Base-by-base conservation (phyloP, 129 eudicot genomes). In the Chrysanthemum seticuspe region DNA sequence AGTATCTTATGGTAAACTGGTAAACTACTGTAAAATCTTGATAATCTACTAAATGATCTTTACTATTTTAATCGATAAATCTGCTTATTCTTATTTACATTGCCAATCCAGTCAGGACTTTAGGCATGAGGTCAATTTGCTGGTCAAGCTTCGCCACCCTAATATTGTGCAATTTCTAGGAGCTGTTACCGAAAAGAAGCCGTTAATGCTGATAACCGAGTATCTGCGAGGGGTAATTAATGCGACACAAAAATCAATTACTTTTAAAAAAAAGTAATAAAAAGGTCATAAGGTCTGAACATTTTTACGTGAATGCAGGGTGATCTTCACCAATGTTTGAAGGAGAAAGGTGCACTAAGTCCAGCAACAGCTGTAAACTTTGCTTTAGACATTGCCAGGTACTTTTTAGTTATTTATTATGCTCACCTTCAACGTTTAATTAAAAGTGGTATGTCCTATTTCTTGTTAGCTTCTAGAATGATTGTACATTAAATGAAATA, bases 101-200 rank as follows among this genome's bases (percentile, higher is more conserved):
- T 81, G 5, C 55, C 47, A 53, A 67, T 78, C 47, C 89, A 95
- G 99, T 74, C 99, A 95, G 87, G 96, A 95, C 86, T 95, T 95
- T 83, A 88, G 97, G 87, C 99, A 95, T 54, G 99, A 95, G 83
- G 99, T 95, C 75, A 90, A 87, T 74, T 88, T 95, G 92, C 97
- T 95, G 72, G 99, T 95, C 84, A 95, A 95, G 81, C 97, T 94
- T 80, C 97, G 97, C 65, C 99, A 95, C 85, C 99, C 99, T 68
- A 90, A 95, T 76, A 86, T 95, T 60, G 99, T 95, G 65, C 98
- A 94, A 80, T 94, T 94, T 75, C 94, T 94, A 55, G 99, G 99
- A 85, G 99, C 99, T 72, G 99, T 95, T 73, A 95, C 99, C 6
- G 99, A 88, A 52, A 90, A 75, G 84, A 95, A 90, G 71, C 99